Conservation (phyloP, 352 stramenopile species). For the Pythium pectinolyticum region DNA sequence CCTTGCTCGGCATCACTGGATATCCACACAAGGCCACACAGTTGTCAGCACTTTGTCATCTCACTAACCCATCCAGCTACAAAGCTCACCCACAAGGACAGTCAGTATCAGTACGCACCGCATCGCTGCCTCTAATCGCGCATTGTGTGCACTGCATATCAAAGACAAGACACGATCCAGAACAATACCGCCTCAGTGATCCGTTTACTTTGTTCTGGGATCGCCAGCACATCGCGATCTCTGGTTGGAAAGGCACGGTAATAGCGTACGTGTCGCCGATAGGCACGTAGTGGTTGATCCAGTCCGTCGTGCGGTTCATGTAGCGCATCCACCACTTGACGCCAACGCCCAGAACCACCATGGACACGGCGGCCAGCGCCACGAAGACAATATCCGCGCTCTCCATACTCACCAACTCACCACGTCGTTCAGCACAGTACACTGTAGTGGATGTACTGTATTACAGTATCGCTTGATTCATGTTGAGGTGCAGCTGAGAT, state of each 20-base stretch:
- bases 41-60: neutral
- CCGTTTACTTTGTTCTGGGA: neutral
- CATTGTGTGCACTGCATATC: neutral
- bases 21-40: neutral
- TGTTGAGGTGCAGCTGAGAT: no score
- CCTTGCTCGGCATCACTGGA: slow-evolving; percentile 13
- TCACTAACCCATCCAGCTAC: no score
- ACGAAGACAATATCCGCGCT: neutral
- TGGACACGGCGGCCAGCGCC: neutral
- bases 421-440: no score
- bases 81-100: no score
- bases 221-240: neutral
- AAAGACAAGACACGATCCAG: no score
- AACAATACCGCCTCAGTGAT: no score
- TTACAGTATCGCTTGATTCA: no score
- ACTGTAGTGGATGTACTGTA: no score
- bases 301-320: slow-evolving; percentile 1
- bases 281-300: slow-evolving; percentile 16
- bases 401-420: neutral
- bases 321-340: neutral
- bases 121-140: slow-evolving; percentile 6
- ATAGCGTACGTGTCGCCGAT: slow-evolving; percentile 13
- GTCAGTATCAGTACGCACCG: no score
- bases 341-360: neutral
- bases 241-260: no score